A percentile compares a stretch with the other conserved stretches of the same genome.
phyloP scores from a whole-genome alignment of 352 stramenopile genomes.

The Globisporangium abappressorium region DNA sequence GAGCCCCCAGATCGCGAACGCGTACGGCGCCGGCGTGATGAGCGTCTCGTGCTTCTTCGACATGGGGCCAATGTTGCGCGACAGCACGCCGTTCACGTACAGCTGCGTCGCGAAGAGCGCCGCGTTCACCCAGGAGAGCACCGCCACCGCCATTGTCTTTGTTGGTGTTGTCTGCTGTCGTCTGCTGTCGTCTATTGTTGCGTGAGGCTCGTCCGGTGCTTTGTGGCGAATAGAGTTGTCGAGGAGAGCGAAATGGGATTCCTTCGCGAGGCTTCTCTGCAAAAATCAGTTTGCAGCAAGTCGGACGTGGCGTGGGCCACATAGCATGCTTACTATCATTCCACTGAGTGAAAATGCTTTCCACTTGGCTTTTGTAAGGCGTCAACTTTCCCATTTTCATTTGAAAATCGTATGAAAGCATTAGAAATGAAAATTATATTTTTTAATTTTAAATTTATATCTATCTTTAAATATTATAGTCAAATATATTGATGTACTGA shows the following conservation, averaged over 20 bases:
- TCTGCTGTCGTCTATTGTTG: no score
- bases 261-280: not conserved
- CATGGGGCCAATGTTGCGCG: conserved; percentile 47
- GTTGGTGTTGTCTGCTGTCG: not conserved
- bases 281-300: not conserved
- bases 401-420: no score
- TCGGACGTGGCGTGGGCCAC: not conserved
- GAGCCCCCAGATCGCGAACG: conserved; percentile 78
- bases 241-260: no score
- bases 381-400: no score
- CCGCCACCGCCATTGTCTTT: conserved; percentile 20
- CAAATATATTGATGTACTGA: no score
- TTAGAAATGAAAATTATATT: no score
- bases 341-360: no score
- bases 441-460: no score
- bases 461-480: no score
- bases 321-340: not conserved
- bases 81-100: conserved; percentile 51
- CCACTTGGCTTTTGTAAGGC: no score
- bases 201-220: not conserved
- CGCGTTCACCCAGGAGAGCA: conserved; percentile 52
- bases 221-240: not conserved
- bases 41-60: conserved; percentile 66
- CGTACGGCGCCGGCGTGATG: conserved; percentile 70
- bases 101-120: conserved; percentile 65